A percentile compares a stretch with the other conserved stretches of the same genome.
Evolutionary conservation across 2,329 filamentous ascomycete genomes (phyloP).

Genomic region (Verticillium longisporum): DNA sequence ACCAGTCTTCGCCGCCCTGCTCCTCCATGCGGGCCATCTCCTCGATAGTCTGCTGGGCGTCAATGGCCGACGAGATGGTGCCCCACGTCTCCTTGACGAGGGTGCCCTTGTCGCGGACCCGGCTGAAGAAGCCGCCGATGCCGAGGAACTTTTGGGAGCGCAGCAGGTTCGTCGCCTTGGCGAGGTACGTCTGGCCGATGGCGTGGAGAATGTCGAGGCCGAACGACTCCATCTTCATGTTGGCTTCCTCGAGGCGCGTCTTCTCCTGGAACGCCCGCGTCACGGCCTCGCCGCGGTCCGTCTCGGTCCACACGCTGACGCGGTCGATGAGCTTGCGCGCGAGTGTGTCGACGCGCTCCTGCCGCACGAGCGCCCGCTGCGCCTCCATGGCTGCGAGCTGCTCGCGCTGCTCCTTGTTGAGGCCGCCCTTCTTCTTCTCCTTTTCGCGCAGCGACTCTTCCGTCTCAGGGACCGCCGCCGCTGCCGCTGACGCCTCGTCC

Average conservation of each 20-base stretch:
- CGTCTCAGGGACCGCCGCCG: constrained; percentile 66
- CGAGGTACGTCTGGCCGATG: constrained; percentile 83
- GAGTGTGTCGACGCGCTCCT: constrained; percentile 87
- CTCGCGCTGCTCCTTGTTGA: constrained; percentile 89
- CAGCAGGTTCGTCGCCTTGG: constrained; percentile 79
- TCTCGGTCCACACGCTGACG: constrained; percentile 94
- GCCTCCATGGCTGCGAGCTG: constrained; percentile 82
- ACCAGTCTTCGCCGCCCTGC: constrained; percentile 94
- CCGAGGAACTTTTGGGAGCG: constrained; percentile 97
- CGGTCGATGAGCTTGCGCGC: constrained; percentile 81
- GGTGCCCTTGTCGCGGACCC: constrained; percentile 92
- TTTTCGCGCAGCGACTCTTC: constrained; percentile 32
- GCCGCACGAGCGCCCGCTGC: constrained; percentile 74
- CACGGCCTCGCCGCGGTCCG: constrained; percentile 79
- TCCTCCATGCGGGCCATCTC: constrained; percentile 97
- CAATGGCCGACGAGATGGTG: constrained; percentile 91
- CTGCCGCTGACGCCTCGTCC: constrained; percentile 53
- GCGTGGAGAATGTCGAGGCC: constrained; percentile 94
- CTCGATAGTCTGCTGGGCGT: constrained; percentile 97
- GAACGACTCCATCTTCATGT: constrained; percentile 98
- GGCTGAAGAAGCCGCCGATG: constrained; percentile 88
- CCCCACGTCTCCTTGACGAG: constrained; percentile 98
- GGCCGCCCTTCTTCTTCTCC: constrained; percentile 80
- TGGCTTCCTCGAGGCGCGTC: constrained; percentile 90
- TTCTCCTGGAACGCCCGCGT: constrained; percentile 90